phyloP scores from a whole-genome alignment of 805 yeast genomes.

The Lachancea kluyveri region DNA sequence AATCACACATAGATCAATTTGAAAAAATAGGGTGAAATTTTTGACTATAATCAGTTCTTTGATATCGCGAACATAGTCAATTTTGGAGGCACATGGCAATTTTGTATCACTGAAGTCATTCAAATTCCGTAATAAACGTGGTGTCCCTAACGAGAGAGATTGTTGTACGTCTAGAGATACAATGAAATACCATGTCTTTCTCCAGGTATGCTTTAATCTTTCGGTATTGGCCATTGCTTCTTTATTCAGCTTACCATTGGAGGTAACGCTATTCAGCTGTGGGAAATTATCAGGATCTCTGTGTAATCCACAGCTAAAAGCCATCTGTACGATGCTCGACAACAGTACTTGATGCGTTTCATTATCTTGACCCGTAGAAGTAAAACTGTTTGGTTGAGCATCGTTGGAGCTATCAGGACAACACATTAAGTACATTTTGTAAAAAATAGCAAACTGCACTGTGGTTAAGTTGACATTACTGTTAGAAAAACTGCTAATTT shows the following conservation, averaged over 20 bases:
- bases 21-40: slow-evolving; percentile 41
- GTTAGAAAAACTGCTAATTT: slow-evolving; percentile 29
- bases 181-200: slow-evolving; percentile 53
- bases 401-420: slow-evolving; percentile 42
- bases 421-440: slow-evolving; percentile 47
- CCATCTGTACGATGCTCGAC: slow-evolving; percentile 60
- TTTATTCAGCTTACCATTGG: slow-evolving; percentile 13
- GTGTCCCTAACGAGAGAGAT: slow-evolving; percentile 37
- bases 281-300: slow-evolving; percentile 57
- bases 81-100: slow-evolving; percentile 35
- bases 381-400: slow-evolving; percentile 12
- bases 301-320: slow-evolving; percentile 58
- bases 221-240: slow-evolving; percentile 28
- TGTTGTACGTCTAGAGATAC: slow-evolving; percentile 38
- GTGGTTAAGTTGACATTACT: slow-evolving; percentile 32
- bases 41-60: slow-evolving; percentile 43
- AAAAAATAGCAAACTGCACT: slow-evolving; percentile 53
- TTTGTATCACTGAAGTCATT: slow-evolving; percentile 38
- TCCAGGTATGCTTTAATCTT: slow-evolving; percentile 41
- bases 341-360: slow-evolving; percentile 51
- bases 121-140: slow-evolving; percentile 33
- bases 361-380: slow-evolving; percentile 37
- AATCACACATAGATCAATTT: slow-evolving; percentile 38
- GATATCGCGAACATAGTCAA: slow-evolving; percentile 32
- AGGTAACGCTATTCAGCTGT: slow-evolving; percentile 28